Percentiles rank a stretch among this genome's conserved stretches.
These are phyloP conservation scores for Aspergillus proliferans DNA, from an alignment of 2,329 filamentous ascomycete species.

Conservation along the genomic window DNA sequence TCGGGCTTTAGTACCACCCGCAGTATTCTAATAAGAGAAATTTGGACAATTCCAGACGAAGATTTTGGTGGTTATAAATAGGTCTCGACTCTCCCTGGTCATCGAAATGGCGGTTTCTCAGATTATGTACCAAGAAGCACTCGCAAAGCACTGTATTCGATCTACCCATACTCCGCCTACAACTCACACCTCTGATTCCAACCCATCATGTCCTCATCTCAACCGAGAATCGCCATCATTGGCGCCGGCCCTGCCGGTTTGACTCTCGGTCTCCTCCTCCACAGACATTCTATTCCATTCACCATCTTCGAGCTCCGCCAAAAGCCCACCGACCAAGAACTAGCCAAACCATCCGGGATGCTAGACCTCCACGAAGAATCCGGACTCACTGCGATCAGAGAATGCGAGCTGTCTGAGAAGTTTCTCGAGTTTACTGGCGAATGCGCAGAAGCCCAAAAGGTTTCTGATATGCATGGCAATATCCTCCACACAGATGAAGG, in stretches of 20 bases:
- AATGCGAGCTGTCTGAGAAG: slow-evolving; percentile 17
- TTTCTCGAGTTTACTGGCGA: slow-evolving; percentile 18
- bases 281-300: slow-evolving; percentile 14
- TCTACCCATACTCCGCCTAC: not conserved
- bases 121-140: no score
- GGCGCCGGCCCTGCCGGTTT: slow-evolving; percentile 33
- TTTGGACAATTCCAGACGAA: no score
- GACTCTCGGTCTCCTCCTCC: slow-evolving; percentile 17
- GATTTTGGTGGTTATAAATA: no score
- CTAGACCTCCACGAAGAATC: slow-evolving; percentile 24
- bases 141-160: no score
- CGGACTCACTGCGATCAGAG: slow-evolving; percentile 18
- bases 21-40: no score
- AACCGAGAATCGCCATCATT: slow-evolving; percentile 31
- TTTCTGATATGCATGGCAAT: slow-evolving; percentile 13
- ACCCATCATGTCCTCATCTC: not conserved
- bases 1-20: no score
- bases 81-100: no score
- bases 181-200: not conserved
- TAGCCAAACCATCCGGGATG: slow-evolving; percentile 15
- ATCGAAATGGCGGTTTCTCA: no score
- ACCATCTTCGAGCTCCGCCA: slow-evolving; percentile 25
- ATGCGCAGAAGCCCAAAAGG: slow-evolving; percentile 15
- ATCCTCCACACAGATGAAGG: slow-evolving; percentile 11
- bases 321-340: slow-evolving; percentile 18